Conservation (phyloP, 371 early-diverging fungal genomes). For the Rhizopus stolonifer region DNA sequence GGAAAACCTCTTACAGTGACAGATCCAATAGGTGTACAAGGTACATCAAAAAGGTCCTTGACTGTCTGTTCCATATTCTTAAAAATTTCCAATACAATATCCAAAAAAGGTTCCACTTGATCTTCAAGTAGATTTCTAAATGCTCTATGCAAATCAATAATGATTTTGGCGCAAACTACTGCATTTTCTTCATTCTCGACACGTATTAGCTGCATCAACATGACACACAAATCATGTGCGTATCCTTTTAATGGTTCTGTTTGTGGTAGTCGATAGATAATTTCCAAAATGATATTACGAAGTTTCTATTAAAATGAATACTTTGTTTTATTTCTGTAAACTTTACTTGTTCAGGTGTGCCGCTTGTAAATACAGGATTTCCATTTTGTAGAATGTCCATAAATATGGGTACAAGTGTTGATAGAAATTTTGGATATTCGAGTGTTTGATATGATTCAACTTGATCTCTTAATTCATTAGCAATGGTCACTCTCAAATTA, state of each 20-base stretch:
- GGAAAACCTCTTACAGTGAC: slow-evolving; percentile 43
- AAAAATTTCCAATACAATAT: slow-evolving; percentile 91
- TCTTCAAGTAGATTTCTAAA: slow-evolving; percentile 82
- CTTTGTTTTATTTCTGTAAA: background rate
- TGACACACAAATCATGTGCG: slow-evolving; percentile 56
- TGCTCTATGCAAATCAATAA: slow-evolving; percentile 90
- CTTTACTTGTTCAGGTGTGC: slow-evolving; percentile 85
- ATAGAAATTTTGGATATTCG: slow-evolving; percentile 80
- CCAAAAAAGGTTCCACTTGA: slow-evolving; percentile 87
- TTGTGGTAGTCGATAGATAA: slow-evolving; percentile 89
- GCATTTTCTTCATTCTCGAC: slow-evolving; percentile 98
- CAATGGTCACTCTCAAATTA: slow-evolving; percentile 78
- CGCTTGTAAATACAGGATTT: slow-evolving; percentile 78
- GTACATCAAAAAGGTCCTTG: slow-evolving; percentile 74
- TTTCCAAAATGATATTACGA: slow-evolving; percentile 86
- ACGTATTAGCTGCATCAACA: slow-evolving; percentile 77
- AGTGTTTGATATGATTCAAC: slow-evolving; percentile 85
- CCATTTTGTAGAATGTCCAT: slow-evolving; percentile 72
- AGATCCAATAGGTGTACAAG: slow-evolving; percentile 53
- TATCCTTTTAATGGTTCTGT: slow-evolving; percentile 74
- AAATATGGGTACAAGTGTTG: slow-evolving; percentile 83
- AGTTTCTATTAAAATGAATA: slow-evolving; percentile 70
- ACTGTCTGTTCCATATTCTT: slow-evolving; percentile 86
- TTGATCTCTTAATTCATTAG: slow-evolving; percentile 88
- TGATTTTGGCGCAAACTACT: slow-evolving; percentile 86